A percentile compares a stretch with the other conserved stretches of the same genome.
These are phyloP conservation scores for Neopestalotiopsis sp. DNA, from an alignment of 2,329 filamentous ascomycete genomes.

Conservation along the genomic window DNA sequence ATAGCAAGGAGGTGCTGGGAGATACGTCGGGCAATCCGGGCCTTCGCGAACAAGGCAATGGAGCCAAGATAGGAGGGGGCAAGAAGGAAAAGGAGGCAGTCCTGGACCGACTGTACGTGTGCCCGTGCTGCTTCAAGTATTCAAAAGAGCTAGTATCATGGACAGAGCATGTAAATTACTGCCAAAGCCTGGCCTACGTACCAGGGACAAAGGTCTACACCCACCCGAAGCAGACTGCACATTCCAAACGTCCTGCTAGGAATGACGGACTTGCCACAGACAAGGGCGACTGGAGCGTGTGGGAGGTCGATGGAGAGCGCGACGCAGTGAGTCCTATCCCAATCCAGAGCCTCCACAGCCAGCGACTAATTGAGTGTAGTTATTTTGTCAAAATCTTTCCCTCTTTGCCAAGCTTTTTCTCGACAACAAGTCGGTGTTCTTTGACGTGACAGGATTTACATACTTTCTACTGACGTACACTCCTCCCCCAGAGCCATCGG, in stretches of 20 bases:
- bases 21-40: slow-evolving; percentile 43
- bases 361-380: slow-evolving; percentile 43
- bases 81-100: slow-evolving; percentile 44
- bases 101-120: slow-evolving; percentile 80
- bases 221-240: slow-evolving; percentile 54
- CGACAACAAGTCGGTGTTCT: slow-evolving; percentile 98
- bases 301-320: slow-evolving; percentile 90
- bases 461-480: slow-evolving; percentile 91
- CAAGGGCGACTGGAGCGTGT: slow-evolving; percentile 81
- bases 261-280: slow-evolving; percentile 29
- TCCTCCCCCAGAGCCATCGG: slow-evolving; percentile 41
- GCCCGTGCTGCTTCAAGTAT: slow-evolving; percentile 94
- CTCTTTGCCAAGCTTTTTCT: slow-evolving; percentile 97
- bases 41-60: slow-evolving; percentile 26
- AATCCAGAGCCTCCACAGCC: background rate
- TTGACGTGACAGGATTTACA: slow-evolving; percentile 91
- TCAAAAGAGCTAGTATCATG: slow-evolving; percentile 66
- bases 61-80: slow-evolving; percentile 36
- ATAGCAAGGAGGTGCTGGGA: slow-evolving; percentile 72
- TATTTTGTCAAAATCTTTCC: slow-evolving; percentile 94
- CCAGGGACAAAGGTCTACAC: slow-evolving; percentile 79
- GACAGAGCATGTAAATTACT: slow-evolving; percentile 63
- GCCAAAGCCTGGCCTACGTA: slow-evolving; percentile 52
- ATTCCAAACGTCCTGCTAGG: slow-evolving; percentile 37
- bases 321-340: slow-evolving; percentile 63